Conservation (phyloP, 108 stramenopile genomes). For the Nannochloropsis oceanica region DNA sequence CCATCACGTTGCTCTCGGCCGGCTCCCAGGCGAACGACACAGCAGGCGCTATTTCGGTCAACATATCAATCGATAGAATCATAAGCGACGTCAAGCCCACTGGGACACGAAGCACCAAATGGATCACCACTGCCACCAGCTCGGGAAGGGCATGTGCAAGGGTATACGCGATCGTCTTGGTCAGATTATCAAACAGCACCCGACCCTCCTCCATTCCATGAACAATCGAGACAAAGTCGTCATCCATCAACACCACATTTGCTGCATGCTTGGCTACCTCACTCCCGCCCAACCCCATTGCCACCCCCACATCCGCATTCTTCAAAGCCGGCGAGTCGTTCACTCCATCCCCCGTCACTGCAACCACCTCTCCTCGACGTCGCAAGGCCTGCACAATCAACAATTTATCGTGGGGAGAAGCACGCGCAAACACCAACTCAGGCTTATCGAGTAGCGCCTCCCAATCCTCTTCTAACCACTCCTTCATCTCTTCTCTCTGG, state of each 20-base stretch:
- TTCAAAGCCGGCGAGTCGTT: conserved; percentile 96
- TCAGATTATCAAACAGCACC: conserved; percentile 57
- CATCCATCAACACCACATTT: conserved; percentile 92
- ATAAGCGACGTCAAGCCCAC: conserved; percentile 45
- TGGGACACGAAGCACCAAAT: conserved; percentile 43
- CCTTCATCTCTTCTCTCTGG: too few relatives aligned
- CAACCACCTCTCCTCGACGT: conserved; percentile 50
- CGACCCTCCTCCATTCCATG: conserved; percentile 52
- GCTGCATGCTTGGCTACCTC: conserved; percentile 90
- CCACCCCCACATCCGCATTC: conserved; percentile 94
- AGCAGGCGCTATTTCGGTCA: conserved; percentile 50
- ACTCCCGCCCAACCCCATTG: conserved; percentile 95
- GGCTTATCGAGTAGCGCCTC: conserved; percentile 31
- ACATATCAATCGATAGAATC: conserved; percentile 50
- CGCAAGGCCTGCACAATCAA: conserved; percentile 63
- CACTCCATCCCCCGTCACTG: conserved; percentile 98
- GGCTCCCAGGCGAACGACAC: conserved; percentile 50
- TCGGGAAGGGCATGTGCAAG: conserved; percentile 45
- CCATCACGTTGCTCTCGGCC: conserved; percentile 48
- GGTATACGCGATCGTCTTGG: conserved; percentile 51
- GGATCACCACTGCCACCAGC: conserved; percentile 33
- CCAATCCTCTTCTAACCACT: conserved; percentile 34
- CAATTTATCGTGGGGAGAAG: conserved; percentile 48
- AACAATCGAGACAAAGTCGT: conserved; percentile 95
- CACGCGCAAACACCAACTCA: conserved; percentile 50